These are phyloP conservation scores for Odonthalia washingtoniensis DNA, from an alignment of 31 red algal genomes.

Conservation along the genomic window DNA sequence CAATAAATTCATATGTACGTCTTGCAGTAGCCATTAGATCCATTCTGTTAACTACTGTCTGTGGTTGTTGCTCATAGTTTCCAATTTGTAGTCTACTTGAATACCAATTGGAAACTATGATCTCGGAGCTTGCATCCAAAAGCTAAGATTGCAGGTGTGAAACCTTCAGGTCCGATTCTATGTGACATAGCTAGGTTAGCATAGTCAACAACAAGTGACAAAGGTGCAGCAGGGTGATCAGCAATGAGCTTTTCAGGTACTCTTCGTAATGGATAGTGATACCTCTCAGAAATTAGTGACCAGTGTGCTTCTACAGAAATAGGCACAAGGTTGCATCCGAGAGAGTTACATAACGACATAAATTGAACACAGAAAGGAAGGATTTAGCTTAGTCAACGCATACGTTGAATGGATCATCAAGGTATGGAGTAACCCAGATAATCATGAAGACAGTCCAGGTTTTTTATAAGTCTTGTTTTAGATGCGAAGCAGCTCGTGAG, in stretches of 20 bases:
- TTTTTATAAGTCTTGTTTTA: neutral
- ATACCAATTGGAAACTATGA: neutral
- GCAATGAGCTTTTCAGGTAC: slow-evolving; percentile 1
- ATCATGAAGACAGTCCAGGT: neutral
- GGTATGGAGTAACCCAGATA: neutral
- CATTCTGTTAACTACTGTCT: neutral
- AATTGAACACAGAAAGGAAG: neutral
- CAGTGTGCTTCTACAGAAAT: slow-evolving; percentile 40
- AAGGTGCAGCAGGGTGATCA: neutral
- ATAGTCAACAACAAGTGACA: neutral
- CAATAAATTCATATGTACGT: neutral
- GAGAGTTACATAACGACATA: neutral
- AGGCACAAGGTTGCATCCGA: neutral
- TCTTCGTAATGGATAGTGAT: slow-evolving; percentile 22
- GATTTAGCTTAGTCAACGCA: neutral
- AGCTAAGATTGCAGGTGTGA: too few species aligned
- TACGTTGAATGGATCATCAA: neutral
- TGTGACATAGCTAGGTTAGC: too few species aligned
- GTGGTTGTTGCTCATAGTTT: slow-evolving; percentile 1
- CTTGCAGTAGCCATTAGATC: neutral
- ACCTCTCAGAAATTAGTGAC: slow-evolving; percentile 41
- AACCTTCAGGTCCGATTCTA: too few species aligned
- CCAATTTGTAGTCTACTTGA: neutral
- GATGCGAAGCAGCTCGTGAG: neutral
- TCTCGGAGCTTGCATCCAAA: neutral